Evolutionary conservation across 2,329 filamentous ascomycete genomes (phyloP), one percentile per base, ranked within the genome.

Genomic region (Aspergillus sp.): DNA sequence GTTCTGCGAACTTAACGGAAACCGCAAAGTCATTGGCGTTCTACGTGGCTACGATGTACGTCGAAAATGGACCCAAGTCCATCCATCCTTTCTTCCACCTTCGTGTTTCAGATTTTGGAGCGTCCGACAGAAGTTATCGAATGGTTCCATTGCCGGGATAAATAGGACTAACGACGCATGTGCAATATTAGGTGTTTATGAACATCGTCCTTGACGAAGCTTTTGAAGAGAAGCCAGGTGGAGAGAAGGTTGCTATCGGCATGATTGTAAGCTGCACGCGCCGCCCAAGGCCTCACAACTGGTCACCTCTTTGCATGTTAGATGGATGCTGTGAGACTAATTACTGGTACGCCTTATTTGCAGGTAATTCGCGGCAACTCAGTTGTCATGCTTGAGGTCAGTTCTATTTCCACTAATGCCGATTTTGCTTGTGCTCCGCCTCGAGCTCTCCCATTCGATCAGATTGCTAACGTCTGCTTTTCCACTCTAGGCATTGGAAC

Each of bases 171-270:
- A 55, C 26, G 12, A 34, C 32, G 47, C 38, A 44, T 26, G 24
- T 53, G 39, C 43, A 36, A 36, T 45, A 18, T 9, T 64, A 97
- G 93, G 93, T 98, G 62, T 99, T 98, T 80, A 82, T 99, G 71
- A 99, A 99, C 79, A 92, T 99, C 72, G 95, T 99, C 43, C 85
- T 99, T 22, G 96, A 99, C 75, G 95, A 99, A 68, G 93, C 95
- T 18, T 87, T 96, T 47, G 95, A 99, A 76, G 93, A 97, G 81
- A 96, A 96, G 77, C 83, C 89, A 18, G 90, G 90, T 61, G 92
- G 92, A 59, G 92, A 96, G 80, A 97, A 96, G 79, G 87, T 90
- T 64, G 85, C 87, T 68, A 83, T 98, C 59, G 95, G 95, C 73
- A 96, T 96, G 89, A 90, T 96, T 60, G 93, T 92, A 85, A 64